These are phyloP conservation scores for Trifolium dubium DNA, from an alignment of 306 rosid genomes.

Conservation along the genomic window DNA sequence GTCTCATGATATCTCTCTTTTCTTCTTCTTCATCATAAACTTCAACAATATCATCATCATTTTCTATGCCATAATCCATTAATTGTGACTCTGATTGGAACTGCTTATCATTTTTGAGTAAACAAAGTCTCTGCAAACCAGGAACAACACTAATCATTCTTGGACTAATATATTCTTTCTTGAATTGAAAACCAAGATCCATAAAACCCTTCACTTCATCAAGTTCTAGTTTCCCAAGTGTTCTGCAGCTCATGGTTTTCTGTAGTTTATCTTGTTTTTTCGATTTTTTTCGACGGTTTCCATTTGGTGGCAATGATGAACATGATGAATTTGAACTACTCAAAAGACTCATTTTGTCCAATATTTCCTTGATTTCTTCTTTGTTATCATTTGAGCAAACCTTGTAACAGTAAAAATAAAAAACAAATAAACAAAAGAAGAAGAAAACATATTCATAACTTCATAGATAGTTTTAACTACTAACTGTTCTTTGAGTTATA, in stretches of 20 bases:
- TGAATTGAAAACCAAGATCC: constrained; percentile 81
- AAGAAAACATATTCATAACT: background rate
- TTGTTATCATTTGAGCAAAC: constrained; percentile 42
- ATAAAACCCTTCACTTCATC: constrained; percentile 88
- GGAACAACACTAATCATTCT: constrained; percentile 73
- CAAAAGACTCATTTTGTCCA: constrained; percentile 35
- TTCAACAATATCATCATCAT: constrained; percentile 9
- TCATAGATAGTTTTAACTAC: background rate
- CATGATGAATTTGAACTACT: constrained; percentile 52
- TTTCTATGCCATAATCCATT: background rate
- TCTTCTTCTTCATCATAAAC: constrained; percentile 43
- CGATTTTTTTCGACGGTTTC: constrained; percentile 25
- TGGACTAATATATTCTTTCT: constrained; percentile 59
- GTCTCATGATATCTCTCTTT: constrained; percentile 53
- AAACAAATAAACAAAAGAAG: background rate
- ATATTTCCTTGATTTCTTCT: constrained; percentile 42
- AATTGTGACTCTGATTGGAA: background rate
- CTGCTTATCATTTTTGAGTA: background rate
- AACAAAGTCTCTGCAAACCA: constrained; percentile 68
- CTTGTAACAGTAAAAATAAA: constrained; percentile 32
- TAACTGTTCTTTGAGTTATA: background rate
- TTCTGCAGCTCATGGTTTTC: constrained; percentile 71
- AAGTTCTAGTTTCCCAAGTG: constrained; percentile 74
- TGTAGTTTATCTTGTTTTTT: constrained; percentile 41
- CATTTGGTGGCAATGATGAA: constrained; percentile 52